A percentile compares a stretch with the other conserved stretches of the same genome.
These are phyloP conservation scores for Penstemon newberryi DNA, from an alignment of 257 asterid species.

Conservation along the genomic window DNA sequence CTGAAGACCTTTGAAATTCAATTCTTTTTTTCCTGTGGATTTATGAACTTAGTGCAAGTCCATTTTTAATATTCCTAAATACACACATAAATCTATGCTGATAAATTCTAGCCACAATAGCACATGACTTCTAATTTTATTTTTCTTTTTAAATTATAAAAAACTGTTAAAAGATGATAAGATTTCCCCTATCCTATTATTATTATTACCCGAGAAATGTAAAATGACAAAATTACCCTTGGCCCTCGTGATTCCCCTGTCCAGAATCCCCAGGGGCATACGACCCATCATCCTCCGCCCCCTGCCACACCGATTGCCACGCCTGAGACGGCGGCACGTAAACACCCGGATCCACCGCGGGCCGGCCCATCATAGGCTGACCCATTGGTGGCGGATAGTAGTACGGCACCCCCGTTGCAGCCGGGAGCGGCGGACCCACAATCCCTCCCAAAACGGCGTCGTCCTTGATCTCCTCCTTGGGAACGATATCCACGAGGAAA, in stretches of 20 bases:
- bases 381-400: slow-evolving; percentile 83
- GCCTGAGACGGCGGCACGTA: slow-evolving; percentile 67
- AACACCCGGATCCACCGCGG: slow-evolving; percentile 66
- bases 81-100: too few relatives aligned
- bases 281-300: slow-evolving; percentile 52
- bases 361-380: slow-evolving; percentile 82
- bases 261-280: slow-evolving; percentile 42
- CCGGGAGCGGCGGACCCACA: slow-evolving; percentile 42
- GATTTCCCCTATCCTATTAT: too few relatives aligned
- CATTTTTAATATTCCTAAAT: too few relatives aligned
- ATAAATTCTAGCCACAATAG: too few relatives aligned
- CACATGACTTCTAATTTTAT: too few relatives aligned
- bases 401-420: slow-evolving; percentile 84
- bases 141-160: too few relatives aligned
- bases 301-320: slow-evolving; percentile 73
- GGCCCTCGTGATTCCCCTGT: slow-evolving; percentile 59
- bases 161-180: too few relatives aligned
- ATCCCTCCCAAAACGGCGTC: slow-evolving; percentile 53
- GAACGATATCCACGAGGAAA: slow-evolving; percentile 84
- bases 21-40: too few relatives aligned
- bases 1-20: too few relatives aligned
- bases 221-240: slow-evolving; percentile 44
- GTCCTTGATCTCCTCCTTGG: slow-evolving; percentile 84
- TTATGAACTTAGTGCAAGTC: too few relatives aligned
- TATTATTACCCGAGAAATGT: too few relatives aligned